Conservation (phyloP, 2,329 filamentous ascomycete species). For the Alternaria panax region DNA sequence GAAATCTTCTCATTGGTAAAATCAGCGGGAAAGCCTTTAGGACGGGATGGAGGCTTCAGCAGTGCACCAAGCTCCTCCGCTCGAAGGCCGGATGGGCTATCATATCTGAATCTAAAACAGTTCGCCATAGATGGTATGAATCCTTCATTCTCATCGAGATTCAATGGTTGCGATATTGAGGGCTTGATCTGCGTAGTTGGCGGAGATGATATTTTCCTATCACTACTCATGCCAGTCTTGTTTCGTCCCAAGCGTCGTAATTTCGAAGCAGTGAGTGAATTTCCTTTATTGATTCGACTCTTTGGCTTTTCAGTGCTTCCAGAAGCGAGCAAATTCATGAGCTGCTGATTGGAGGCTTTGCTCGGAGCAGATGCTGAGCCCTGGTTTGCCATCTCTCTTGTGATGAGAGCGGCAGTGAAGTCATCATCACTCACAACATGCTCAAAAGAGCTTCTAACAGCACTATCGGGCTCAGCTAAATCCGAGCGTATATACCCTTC, state of each 20-base stretch:
- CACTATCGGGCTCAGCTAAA: background rate
- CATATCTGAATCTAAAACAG: constrained; percentile 8
- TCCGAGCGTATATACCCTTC: background rate
- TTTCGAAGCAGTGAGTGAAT: no score
- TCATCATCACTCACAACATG: background rate
- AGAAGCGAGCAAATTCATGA: background rate
- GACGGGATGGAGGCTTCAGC: background rate
- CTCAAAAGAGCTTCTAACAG: background rate
- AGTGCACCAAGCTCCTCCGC: constrained; percentile 6
- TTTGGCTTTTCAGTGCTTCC: background rate
- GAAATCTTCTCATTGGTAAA: background rate
- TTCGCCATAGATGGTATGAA: constrained; percentile 9
- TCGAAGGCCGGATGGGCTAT: constrained; percentile 6
- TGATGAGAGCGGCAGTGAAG: background rate
- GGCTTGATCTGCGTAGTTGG: background rate
- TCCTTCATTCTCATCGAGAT: background rate
- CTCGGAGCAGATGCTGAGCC: background rate
- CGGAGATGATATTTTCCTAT: background rate
- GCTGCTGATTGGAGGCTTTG: background rate
- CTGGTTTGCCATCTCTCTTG: background rate
- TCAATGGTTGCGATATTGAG: background rate
- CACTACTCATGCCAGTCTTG: background rate
- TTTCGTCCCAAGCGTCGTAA: background rate
- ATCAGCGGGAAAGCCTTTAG: background rate
- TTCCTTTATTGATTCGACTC: background rate